These are phyloP conservation scores for Diversispora epigaea DNA, from an alignment of 192 early-diverging fungal species.

Conservation along the genomic window DNA sequence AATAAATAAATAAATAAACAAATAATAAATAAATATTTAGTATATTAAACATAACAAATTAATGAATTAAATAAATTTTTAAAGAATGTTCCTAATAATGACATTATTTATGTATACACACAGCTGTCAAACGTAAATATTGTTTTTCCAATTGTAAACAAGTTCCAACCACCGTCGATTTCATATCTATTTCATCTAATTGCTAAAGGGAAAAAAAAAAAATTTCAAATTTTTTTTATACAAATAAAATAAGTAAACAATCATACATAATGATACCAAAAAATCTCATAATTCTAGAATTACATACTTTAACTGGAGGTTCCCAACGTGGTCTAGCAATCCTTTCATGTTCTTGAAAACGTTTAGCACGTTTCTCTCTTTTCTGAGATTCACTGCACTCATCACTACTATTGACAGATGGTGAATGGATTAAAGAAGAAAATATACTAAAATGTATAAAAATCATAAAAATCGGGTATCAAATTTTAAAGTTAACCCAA, in stretches of 20 bases:
- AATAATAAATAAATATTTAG: too few relatives aligned
- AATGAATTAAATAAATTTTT: background rate
- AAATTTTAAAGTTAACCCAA: background rate
- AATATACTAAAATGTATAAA: background rate
- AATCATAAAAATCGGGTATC: background rate
- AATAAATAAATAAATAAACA: too few relatives aligned
- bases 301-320: background rate
- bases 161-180: conserved; percentile 88
- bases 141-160: conserved; percentile 82
- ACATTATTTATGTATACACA: conserved; percentile 37
- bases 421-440: background rate
- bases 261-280: background rate
- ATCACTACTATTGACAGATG: conserved; percentile 14
- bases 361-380: conserved; percentile 38
- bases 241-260: background rate
- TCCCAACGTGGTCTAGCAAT: conserved; percentile 15
- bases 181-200: conserved; percentile 60
- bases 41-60: too few relatives aligned
- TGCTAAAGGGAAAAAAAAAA: background rate
- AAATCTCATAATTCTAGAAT: conserved; percentile 32
- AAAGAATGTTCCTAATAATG: background rate
- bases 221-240: too few relatives aligned
- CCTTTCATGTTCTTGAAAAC: conserved; percentile 38
- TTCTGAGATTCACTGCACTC: conserved; percentile 39
- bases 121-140: conserved; percentile 90